Evolutionary conservation across 164 flowering plant genomes (phyloP).

Genomic region (Houttuynia cordata): DNA sequence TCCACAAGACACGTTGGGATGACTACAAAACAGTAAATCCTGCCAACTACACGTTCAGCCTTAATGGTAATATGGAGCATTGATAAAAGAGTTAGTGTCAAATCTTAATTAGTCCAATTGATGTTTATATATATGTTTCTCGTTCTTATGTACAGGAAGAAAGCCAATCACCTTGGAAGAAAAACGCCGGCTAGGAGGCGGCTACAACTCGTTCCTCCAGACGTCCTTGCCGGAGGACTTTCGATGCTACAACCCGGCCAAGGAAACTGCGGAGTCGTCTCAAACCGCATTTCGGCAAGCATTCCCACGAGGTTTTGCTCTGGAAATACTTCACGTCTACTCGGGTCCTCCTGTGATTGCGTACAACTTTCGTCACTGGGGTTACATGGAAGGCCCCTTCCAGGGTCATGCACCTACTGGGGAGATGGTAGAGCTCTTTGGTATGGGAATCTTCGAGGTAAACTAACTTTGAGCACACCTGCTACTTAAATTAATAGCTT

Average conservation of each 20-base stretch:
- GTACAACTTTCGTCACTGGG: conserved; percentile 85
- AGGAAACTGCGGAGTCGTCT: conserved; percentile 25
- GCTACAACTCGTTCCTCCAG: conserved; percentile 45
- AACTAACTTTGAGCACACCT: not conserved
- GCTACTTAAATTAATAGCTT: too few relatives aligned
- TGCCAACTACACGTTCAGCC: conserved; percentile 21
- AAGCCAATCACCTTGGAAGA: conserved; percentile 22
- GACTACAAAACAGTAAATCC: conserved; percentile 39
- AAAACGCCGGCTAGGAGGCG: conserved; percentile 22
- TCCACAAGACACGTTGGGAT: conserved; percentile 31
- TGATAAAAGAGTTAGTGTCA: not conserved
- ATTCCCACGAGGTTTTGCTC: conserved; percentile 3
- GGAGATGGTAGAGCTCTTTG: conserved; percentile 41
- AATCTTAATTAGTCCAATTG: too few relatives aligned
- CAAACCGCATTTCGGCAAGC: conserved; percentile 9
- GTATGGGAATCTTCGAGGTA: conserved; percentile 23
- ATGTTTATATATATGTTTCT: too few relatives aligned
- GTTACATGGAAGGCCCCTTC: conserved; percentile 72
- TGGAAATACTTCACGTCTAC: conserved; percentile 43
- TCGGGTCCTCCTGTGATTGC: conserved; percentile 56
- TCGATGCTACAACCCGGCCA: conserved; percentile 42
- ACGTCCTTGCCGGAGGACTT: conserved; percentile 52
- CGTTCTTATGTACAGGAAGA: conserved; percentile 35
- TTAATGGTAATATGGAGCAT: conserved; percentile 39
- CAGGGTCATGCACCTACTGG: conserved; percentile 66